phyloP scores from a whole-genome alignment of 495 filamentous ascomycete genomes.

The Clavariopsis aquatica region DNA sequence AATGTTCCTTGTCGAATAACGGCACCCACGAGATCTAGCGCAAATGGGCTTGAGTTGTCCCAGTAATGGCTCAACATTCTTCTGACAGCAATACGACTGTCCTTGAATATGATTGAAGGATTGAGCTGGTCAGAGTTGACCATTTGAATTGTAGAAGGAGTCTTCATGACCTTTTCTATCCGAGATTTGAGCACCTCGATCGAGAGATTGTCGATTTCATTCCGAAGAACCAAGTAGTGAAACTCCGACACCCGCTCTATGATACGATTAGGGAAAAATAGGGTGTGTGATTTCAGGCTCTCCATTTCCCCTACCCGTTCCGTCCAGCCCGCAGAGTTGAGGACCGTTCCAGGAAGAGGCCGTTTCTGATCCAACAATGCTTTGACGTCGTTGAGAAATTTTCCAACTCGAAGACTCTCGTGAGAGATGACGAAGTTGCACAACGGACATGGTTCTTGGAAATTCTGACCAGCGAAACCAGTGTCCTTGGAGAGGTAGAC shows the following conservation, averaged over 20 bases:
- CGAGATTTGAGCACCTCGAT: constrained; percentile 7
- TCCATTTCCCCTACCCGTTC: constrained; percentile 9
- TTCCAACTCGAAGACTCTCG: constrained; percentile 30
- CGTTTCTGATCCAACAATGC: neutral
- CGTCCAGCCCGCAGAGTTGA: constrained; percentile 13
- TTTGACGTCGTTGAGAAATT: constrained; percentile 20
- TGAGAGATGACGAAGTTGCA: constrained; percentile 25
- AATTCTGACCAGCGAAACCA: constrained; percentile 19
- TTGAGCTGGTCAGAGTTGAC: constrained; percentile 30
- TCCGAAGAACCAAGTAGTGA: neutral
- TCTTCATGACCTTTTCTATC: constrained; percentile 3
- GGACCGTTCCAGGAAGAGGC: constrained; percentile 29
- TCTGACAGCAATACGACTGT: constrained; percentile 57
- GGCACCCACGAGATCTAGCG: constrained; percentile 73
- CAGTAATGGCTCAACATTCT: constrained; percentile 81
- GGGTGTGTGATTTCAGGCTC: constrained; percentile 37
- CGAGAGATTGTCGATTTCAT: constrained; percentile 4
- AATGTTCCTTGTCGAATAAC: constrained; percentile 81
- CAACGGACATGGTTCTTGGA: constrained; percentile 3
- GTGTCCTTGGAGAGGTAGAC: constrained; percentile 16
- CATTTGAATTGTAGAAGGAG: neutral
- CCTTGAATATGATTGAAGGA: constrained; percentile 13
- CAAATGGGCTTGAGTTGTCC: constrained; percentile 71
- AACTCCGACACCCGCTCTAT: constrained; percentile 41
- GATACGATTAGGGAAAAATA: constrained; percentile 64